Evolutionary conservation across 1,284 basidiomycete species (phyloP), one percentile per base, ranked within the genome.

Genomic region (Trametes hirsuta): DNA sequence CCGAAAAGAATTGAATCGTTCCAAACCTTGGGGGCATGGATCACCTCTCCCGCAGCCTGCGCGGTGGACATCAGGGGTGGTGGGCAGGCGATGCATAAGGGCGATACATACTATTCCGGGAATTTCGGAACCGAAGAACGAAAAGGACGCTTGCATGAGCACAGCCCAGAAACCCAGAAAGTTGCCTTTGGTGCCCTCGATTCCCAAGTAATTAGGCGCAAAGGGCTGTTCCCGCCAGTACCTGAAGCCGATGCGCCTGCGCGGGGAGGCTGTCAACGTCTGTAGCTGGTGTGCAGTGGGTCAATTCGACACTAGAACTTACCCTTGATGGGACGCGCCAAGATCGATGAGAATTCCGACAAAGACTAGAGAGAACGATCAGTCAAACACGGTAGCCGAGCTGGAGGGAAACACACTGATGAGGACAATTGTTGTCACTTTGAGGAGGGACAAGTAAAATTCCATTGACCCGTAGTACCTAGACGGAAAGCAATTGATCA

Each of bases 111-210:
- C 72, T n/a, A 74, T 71, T 1, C 71, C 72, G 6, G 71, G 70
- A 1, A 72, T 69, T 36, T 74, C 72, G 11, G 70, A 71, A 2
- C 72, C 72, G 49, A 72, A 72, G 58, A 74, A 74, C 8, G 72
- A 72, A 52, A 72, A 72, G 30, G 68, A 74, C 42, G 71, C 76
- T 62, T 75, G 74, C 66, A 77, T 75, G 46, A 77, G 65, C 18
- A 79, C 78, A 0, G 79, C 75, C 77, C 78, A 82, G 72, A 84
- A 84, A 14, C 80, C 80, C 22, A 81, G 72, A 69, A 82, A 81
- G 8, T 69, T 72, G 37, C 80, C 81, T 14, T 67, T 59, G 4
- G 53, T 14, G 2, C 75, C 76, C 6, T 67, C 53, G 21, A 77
- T 75, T 2, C 68, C 70, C 4, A 69, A 58, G 35, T 71, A 72